Evolutionary conservation across 2,329 filamentous ascomycete genomes (phyloP).

Genomic region (Cercospora zeina): DNA sequence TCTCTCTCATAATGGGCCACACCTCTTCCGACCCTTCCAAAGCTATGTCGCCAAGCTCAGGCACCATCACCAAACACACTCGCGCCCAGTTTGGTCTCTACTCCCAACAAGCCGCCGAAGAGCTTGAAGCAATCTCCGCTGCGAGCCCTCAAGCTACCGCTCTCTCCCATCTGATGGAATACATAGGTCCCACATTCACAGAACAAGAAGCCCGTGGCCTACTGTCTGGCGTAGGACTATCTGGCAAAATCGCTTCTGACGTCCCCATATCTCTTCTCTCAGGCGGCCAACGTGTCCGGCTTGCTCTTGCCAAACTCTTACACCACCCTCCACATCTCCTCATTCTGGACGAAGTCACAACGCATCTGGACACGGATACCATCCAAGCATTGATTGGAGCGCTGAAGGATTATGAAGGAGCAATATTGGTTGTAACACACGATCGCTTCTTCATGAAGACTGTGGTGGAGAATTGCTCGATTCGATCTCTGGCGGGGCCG

Average conservation of each 20-base stretch:
- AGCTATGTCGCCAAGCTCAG: conserved; percentile 57
- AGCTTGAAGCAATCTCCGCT: conserved; percentile 59
- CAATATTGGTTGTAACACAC: conserved; percentile 75
- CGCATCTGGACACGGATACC: conserved; percentile 81
- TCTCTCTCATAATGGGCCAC: conserved; percentile 65
- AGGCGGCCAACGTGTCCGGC: conserved; percentile 70
- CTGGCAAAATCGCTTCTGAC: conserved; percentile 69
- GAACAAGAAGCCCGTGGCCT: conserved; percentile 70
- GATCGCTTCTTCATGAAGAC: conserved; percentile 78
- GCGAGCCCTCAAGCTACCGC: conserved; percentile 61
- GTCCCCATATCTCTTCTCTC: conserved; percentile 72
- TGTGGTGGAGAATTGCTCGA: conserved; percentile 63
- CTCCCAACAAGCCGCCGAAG: conserved; percentile 75
- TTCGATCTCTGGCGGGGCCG: conserved; percentile 22
- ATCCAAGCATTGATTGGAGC: conserved; percentile 70
- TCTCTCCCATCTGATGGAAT: conserved; percentile 60
- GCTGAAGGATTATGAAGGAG: conserved; percentile 68
- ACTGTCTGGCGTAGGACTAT: conserved; percentile 68
- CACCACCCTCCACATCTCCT: conserved; percentile 70
- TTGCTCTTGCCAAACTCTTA: conserved; percentile 68
- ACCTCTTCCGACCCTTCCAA: conserved; percentile 34
- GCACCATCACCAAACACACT: conserved; percentile 65
- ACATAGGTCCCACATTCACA: conserved; percentile 54
- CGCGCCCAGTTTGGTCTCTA: conserved; percentile 73
- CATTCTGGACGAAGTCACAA: conserved; percentile 78